phyloP scores from a whole-genome alignment of 108 stramenopile species.

The Halocafeteria seosinensis region DNA sequence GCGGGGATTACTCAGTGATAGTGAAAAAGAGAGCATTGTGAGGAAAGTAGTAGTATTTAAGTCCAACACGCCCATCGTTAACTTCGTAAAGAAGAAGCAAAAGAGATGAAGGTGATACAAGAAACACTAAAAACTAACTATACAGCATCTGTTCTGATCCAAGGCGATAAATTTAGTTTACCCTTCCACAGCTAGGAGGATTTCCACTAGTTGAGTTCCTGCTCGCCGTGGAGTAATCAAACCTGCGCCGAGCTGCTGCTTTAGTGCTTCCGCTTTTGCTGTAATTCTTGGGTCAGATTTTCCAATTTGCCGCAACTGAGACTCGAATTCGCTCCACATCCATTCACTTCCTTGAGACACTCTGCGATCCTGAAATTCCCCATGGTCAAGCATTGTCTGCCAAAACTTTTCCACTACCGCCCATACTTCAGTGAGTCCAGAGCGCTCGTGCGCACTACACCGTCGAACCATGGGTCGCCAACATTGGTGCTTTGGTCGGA shows the following conservation, averaged over 20 bases:
- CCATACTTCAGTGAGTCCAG: neutral
- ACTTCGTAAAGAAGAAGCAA: neutral
- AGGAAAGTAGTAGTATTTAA: neutral
- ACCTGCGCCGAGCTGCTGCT: neutral
- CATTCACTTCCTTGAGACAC: neutral
- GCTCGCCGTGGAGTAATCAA: neutral
- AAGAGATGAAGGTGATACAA: no score
- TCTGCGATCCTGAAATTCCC: neutral
- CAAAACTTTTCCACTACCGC: neutral
- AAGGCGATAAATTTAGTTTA: no score
- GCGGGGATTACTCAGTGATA: neutral
- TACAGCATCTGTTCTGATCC: no score
- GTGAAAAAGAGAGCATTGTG: neutral
- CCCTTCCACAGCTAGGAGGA: neutral
- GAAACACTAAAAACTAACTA: no score
- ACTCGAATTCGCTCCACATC: no score
- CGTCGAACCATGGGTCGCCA: neutral
- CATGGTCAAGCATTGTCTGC: neutral
- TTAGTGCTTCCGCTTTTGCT: neutral
- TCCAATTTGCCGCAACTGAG: neutral
- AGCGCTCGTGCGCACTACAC: neutral
- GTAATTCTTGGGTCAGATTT: neutral
- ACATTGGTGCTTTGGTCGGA: slow-evolving; percentile 4
- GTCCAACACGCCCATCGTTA: neutral
- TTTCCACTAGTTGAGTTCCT: neutral